phyloP scores from a whole-genome alignment of 768 basidiomycete species.

The Vararia minispora region DNA sequence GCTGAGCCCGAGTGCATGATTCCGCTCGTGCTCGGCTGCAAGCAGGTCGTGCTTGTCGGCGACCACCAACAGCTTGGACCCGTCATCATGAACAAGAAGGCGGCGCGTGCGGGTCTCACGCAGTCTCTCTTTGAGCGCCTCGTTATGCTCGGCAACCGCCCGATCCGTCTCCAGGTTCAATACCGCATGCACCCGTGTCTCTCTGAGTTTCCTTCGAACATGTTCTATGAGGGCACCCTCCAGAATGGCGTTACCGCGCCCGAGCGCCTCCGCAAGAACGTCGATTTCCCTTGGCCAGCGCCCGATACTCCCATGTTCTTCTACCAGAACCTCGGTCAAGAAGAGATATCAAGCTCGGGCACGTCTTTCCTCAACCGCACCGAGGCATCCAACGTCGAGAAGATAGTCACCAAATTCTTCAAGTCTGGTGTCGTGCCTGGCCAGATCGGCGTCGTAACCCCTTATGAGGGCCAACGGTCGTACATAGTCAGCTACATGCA shows the following conservation, averaged over 20 bases:
- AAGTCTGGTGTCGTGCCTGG: constrained; percentile 92
- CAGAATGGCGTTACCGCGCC: constrained; percentile 99
- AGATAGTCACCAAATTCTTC: constrained; percentile 99
- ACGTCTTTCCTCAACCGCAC: constrained; percentile 98
- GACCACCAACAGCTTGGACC: constrained; percentile 97
- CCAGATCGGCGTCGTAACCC: constrained; percentile 97
- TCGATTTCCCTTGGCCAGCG: constrained; percentile 98
- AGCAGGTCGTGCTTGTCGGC: constrained; percentile 96
- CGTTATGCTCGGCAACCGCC: constrained; percentile 88
- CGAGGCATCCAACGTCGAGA: constrained; percentile 97
- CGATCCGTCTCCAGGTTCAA: constrained; percentile 97
- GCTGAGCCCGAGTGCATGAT: constrained; percentile 99
- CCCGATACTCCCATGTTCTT: constrained; percentile 99
- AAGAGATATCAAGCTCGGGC: constrained; percentile 97
- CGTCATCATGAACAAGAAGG: constrained; percentile 99
- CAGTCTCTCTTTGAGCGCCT: constrained; percentile 98
- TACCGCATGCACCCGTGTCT: constrained; percentile 99
- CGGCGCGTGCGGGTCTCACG: constrained; percentile 94
- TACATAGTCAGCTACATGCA: constrained; percentile 99
- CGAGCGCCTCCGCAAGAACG: constrained; percentile 92
- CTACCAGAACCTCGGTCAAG: constrained; percentile 98
- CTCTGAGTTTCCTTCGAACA: constrained; percentile 98
- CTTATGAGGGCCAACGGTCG: constrained; percentile 96
- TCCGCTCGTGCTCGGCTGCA: constrained; percentile 93
- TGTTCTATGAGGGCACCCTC: constrained; percentile 99